These are phyloP conservation scores for Podospora didyma DNA, from an alignment of 495 filamentous ascomycete genomes.

Conservation along the genomic window DNA sequence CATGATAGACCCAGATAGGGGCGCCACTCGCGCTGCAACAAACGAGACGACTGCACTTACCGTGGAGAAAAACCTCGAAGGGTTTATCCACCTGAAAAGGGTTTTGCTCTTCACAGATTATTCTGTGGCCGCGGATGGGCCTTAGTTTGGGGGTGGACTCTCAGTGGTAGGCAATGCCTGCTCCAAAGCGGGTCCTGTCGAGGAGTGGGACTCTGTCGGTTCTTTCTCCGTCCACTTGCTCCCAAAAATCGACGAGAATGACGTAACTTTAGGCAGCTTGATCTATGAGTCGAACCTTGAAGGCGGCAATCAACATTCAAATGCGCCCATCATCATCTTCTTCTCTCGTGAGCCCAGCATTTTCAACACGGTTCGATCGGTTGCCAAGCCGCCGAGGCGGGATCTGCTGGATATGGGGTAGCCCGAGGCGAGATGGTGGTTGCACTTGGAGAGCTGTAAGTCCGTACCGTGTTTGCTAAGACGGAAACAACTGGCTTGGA, in stretches of 20 bases:
- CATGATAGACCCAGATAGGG: not conserved
- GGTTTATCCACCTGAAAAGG: not conserved
- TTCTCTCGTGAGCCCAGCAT: not conserved
- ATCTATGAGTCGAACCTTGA: too few relatives aligned
- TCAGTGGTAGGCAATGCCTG: not conserved
- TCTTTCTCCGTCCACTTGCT: too few relatives aligned
- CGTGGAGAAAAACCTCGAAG: not conserved
- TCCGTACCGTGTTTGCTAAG: too few relatives aligned
- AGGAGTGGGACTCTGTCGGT: too few relatives aligned
- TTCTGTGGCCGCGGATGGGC: not conserved
- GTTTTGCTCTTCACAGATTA: constrained; percentile 4
- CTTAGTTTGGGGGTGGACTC: not conserved
- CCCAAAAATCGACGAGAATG: too few relatives aligned
- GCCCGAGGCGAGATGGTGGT: not conserved
- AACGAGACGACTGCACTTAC: not conserved
- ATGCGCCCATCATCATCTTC: too few relatives aligned
- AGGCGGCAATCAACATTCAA: too few relatives aligned
- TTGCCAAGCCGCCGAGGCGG: not conserved
- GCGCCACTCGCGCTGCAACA: not conserved
- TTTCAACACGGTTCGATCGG: not conserved
- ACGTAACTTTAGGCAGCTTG: not conserved
- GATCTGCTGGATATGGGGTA: not conserved
- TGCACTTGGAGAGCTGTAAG: not conserved
- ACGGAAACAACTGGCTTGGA: not conserved
- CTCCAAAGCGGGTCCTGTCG: too few relatives aligned